Base-by-base conservation (phyloP, 441 rosid genomes). In the Erodium trifolium region DNA sequence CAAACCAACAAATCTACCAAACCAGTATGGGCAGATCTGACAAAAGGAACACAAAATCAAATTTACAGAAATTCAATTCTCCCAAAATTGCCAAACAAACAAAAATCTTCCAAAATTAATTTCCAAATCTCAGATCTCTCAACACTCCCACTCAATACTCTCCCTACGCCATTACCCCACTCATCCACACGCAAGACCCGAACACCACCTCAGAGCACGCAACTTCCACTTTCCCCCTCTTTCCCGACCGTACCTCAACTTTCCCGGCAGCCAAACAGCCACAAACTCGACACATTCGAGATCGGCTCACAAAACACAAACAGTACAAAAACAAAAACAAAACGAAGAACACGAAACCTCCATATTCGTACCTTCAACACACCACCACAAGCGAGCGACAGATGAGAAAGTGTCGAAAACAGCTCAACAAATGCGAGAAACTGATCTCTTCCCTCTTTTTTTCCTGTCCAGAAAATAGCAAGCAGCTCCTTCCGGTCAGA, bases 71-170 rank as follows among this genome's bases (percentile, higher is more conserved):
- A 51, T 0, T 39, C 57, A 14, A 12, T 51, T 2, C 34, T 31
- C 3, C 4, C 34, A 51, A 2, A 51, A 51, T 51, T 0, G 4
- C 16, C 14, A 12, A 12, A 14, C 16, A 51, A 51, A 14, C 35
- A 18, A 3, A 55, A 41, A 31, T 3, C 1, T 10, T 0, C 55
- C 14, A 4, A 7, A 6, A 35, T 67, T 27, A 31, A 31, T 31
- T 11, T 66, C 1, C 60, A 62, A 12, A 62, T 19, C 68, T 68
- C 63, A 75, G 78, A 80, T 78, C 80, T 71, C 69, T 39, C 23
- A 13, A 12, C 57, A 51, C 16, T 51, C 5, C n/a, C 57, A 51
- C 16, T 51, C 18, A 2, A 51, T 6, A 51, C 17, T 51, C 1
- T 13, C 57, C 12, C 14, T 12, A 51, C 57, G 16, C 57, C 16